These are phyloP conservation scores for Scedosporium boydii DNA, from an alignment of 2,329 filamentous ascomycete species.

Conservation along the genomic window DNA sequence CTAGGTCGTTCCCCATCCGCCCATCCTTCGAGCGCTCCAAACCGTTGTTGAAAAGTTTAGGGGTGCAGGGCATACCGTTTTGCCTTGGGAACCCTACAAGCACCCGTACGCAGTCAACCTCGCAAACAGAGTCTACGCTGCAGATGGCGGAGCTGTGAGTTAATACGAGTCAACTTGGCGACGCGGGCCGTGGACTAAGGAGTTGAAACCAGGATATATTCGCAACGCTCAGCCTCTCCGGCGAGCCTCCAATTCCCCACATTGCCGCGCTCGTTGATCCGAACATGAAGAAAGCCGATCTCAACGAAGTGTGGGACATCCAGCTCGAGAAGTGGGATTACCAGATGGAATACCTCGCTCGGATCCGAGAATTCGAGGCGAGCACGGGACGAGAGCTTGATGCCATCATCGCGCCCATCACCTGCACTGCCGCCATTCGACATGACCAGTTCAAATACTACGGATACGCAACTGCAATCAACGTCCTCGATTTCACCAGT, in stretches of 20 bases:
- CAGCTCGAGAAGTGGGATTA: slow-evolving; percentile 24
- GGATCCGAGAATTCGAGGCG: slow-evolving; percentile 11
- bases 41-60: slow-evolving; percentile 16
- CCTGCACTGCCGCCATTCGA: slow-evolving; percentile 28
- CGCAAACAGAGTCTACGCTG: slow-evolving; percentile 16
- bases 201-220: slow-evolving; percentile 16
- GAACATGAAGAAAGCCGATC: slow-evolving; percentile 13
- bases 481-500: slow-evolving; percentile 28
- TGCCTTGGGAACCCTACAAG: slow-evolving; percentile 21
- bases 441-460: slow-evolving; percentile 27
- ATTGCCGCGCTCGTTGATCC: slow-evolving; percentile 13
- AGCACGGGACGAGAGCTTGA: slow-evolving; percentile 17
- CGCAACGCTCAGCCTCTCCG: slow-evolving; percentile 16
- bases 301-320: slow-evolving; percentile 16
- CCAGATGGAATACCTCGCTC: slow-evolving; percentile 21
- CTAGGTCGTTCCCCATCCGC: slow-evolving; percentile 25
- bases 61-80: slow-evolving; percentile 18
- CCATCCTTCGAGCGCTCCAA: slow-evolving; percentile 21
- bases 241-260: slow-evolving; percentile 27
- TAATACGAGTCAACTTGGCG: neutral
- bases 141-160: slow-evolving; percentile 20
- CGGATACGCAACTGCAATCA: slow-evolving; percentile 25
- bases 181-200: neutral
- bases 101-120: slow-evolving; percentile 17
- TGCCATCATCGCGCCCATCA: slow-evolving; percentile 29